Percentiles rank a stretch among this genome's conserved stretches.
These are phyloP conservation scores for Triticum monococcum DNA, from an alignment of 176 grass and related monocot genomes.

Conservation along the genomic window DNA sequence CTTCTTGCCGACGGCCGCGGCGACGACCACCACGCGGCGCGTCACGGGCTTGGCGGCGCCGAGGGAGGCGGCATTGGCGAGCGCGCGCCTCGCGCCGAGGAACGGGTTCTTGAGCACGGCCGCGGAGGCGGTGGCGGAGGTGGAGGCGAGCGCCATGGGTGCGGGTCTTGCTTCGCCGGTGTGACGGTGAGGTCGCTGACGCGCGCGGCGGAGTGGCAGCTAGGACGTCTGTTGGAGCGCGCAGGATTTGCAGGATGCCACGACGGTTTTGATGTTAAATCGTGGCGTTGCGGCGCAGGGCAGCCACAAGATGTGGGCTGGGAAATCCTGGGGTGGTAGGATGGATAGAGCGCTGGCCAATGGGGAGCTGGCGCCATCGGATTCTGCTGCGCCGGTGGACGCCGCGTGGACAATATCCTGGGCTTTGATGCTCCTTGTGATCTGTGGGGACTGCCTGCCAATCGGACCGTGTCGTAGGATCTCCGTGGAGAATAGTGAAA, in stretches of 20 bases:
- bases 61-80: conserved; percentile 48
- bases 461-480: conserved; percentile 9
- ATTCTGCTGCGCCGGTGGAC: conserved; percentile 30
- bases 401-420: conserved; percentile 59
- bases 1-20: conserved; percentile 62
- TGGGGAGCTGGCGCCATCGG: conserved; percentile 54
- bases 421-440: conserved; percentile 7
- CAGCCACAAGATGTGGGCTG: conserved; percentile 50
- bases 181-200: not conserved
- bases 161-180: not conserved
- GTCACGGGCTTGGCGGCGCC: conserved; percentile 27
- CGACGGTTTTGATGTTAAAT: conserved; percentile 37
- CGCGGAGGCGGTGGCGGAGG: conserved; percentile 72
- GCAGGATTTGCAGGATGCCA: conserved; percentile 10
- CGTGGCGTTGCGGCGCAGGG: conserved; percentile 30
- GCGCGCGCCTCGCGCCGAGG: conserved; percentile 51
- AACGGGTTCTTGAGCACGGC: conserved; percentile 69
- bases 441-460: not conserved
- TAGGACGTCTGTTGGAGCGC: conserved; percentile 9
- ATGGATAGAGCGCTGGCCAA: conserved; percentile 90
- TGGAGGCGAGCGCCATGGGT: conserved; percentile 72
- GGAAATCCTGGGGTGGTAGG: conserved; percentile 54
- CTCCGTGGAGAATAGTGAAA: not conserved
- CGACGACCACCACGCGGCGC: conserved; percentile 48
- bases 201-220: not conserved